A percentile compares a stretch with the other conserved stretches of the same genome.
Conservation (phyloP, 768 basidiomycete genomes). For the Trametes cingulata region DNA sequence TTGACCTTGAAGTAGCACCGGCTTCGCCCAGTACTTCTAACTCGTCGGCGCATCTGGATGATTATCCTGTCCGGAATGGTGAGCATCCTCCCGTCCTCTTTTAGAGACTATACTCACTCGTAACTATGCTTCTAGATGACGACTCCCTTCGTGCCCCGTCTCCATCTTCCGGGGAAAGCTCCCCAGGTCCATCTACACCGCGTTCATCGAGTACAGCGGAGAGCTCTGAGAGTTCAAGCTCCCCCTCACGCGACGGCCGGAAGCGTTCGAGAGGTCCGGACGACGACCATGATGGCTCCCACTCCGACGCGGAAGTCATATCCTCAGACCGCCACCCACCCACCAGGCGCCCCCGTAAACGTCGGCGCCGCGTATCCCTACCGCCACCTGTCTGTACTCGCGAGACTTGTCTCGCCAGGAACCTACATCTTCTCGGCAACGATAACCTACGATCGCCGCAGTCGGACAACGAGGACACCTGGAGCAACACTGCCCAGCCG, state of each 20-base stretch:
- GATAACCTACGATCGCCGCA: neutral
- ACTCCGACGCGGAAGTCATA: neutral
- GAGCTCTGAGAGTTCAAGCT: neutral
- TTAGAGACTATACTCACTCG: no score
- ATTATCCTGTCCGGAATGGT: no score
- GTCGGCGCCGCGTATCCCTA: neutral
- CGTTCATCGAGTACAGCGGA: no score
- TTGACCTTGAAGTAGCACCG: no score
- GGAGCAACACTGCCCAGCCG: conserved; percentile 7
- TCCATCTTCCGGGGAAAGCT: no score
- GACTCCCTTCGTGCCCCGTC: no score
- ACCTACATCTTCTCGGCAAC: neutral
- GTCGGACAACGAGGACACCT: conserved; percentile 1
- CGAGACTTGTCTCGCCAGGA: neutral
- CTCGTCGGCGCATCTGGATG: no score
- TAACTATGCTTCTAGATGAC: no score
- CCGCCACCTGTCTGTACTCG: neutral
- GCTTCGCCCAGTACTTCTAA: no score
- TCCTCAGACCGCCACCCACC: neutral
- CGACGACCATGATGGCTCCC: no score
- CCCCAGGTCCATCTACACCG: no score
- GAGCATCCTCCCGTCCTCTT: no score
- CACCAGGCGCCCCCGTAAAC: neutral
- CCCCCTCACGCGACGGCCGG: neutral
- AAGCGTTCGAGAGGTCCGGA: neutral